Evolutionary conservation across 2,329 filamentous ascomycete genomes (phyloP).

Genomic region (Colletotrichum eleusines): DNA sequence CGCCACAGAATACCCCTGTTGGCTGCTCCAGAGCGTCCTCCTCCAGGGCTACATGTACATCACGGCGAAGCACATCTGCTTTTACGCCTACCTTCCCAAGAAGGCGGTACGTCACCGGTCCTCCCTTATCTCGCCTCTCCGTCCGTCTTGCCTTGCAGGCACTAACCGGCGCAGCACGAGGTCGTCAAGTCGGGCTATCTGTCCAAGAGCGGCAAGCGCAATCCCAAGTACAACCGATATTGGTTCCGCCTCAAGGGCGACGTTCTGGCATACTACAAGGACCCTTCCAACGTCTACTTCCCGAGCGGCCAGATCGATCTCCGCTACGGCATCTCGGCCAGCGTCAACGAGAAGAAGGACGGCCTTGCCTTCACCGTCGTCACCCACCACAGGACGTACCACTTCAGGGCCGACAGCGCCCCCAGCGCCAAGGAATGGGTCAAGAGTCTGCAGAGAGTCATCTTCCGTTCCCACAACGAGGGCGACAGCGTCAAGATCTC

Average conservation of each 20-base stretch:
- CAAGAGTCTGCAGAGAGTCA: slow-evolving; percentile 91
- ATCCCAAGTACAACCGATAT: slow-evolving; percentile 88
- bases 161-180: slow-evolving; percentile 64
- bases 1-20: slow-evolving; percentile 85
- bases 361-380: slow-evolving; percentile 82
- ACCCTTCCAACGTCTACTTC: slow-evolving; percentile 89
- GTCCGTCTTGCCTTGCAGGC: slow-evolving; percentile 12
- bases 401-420: slow-evolving; percentile 89
- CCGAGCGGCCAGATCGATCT: slow-evolving; percentile 93
- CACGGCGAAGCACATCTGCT: slow-evolving; percentile 92
- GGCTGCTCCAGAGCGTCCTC: slow-evolving; percentile 90
- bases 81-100: slow-evolving; percentile 96
- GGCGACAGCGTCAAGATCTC: slow-evolving; percentile 98
- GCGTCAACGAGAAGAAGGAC: slow-evolving; percentile 81
- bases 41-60: slow-evolving; percentile 97
- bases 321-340: slow-evolving; percentile 90
- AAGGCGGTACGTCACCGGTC: slow-evolving; percentile 73
- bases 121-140: neutral
- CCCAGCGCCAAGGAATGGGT: slow-evolving; percentile 97
- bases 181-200: slow-evolving; percentile 89
- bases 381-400: slow-evolving; percentile 85
- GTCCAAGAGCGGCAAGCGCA: slow-evolving; percentile 88
- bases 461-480: slow-evolving; percentile 95
- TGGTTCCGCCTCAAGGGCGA: slow-evolving; percentile 96
- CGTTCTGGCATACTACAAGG: slow-evolving; percentile 88